Percentiles rank a stretch among this genome's conserved stretches.
These are phyloP conservation scores for Aspergillus campestris DNA, from an alignment of 495 filamentous ascomycete genomes.

Conservation along the genomic window DNA sequence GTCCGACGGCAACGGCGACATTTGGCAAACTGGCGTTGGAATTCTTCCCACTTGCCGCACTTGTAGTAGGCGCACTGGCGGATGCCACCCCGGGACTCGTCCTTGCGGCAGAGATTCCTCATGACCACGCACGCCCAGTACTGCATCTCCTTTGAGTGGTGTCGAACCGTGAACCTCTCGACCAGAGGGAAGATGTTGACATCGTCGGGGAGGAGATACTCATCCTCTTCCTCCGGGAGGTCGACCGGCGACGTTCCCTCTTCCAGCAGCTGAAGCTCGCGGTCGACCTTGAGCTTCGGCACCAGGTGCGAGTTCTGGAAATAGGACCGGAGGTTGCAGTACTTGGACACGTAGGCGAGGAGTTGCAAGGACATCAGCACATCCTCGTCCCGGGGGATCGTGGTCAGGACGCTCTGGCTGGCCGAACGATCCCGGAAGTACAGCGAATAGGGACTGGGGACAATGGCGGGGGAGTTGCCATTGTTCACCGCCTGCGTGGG, in stretches of 20 bases:
- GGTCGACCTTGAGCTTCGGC: constrained; percentile 80
- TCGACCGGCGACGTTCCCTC: constrained; percentile 48
- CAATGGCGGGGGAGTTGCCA: constrained; percentile 62
- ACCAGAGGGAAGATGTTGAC: constrained; percentile 97
- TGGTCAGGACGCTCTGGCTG: constrained; percentile 62
- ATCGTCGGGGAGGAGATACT: constrained; percentile 86
- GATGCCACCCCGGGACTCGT: constrained; percentile 87
- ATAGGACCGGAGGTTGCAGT: constrained; percentile 90
- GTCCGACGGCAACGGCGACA: constrained; percentile 93
- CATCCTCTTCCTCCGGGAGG: constrained; percentile 62
- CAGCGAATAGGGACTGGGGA: constrained; percentile 60
- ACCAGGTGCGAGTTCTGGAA: constrained; percentile 94
- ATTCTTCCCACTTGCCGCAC: constrained; percentile 97
- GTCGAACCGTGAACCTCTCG: constrained; percentile 93
- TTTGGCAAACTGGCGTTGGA: constrained; percentile 92
- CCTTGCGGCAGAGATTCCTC: constrained; percentile 96
- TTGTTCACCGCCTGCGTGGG: constrained; percentile 64
- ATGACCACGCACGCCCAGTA: constrained; percentile 99
- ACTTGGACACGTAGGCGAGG: constrained; percentile 95
- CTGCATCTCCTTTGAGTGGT: constrained; percentile 94
- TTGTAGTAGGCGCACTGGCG: constrained; percentile 95
- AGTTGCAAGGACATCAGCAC: constrained; percentile 98
- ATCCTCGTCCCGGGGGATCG: constrained; percentile 93
- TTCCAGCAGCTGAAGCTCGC: constrained; percentile 72
- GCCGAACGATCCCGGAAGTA: constrained; percentile 66